These are phyloP conservation scores for Sodiomyces alkalinus DNA, from an alignment of 2,329 filamentous ascomycete species.

Conservation along the genomic window DNA sequence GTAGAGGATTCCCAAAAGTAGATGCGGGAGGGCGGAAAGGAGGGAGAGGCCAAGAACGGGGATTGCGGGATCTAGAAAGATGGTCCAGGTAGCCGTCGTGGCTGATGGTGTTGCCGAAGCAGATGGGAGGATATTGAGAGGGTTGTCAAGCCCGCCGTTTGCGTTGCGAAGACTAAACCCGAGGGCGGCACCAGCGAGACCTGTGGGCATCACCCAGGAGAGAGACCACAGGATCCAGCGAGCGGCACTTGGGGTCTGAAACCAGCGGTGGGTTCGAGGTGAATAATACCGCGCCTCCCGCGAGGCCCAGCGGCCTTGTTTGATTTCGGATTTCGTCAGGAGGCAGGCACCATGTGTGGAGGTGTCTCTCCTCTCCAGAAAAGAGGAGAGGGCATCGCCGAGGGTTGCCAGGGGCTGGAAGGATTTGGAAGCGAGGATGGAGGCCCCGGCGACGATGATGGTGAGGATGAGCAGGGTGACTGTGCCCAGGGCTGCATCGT, in stretches of 20 bases:
- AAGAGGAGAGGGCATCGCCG: conserved; percentile 35
- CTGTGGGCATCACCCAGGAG: conserved; percentile 22
- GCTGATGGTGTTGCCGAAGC: conserved; percentile 24
- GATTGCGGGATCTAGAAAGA: conserved; percentile 8
- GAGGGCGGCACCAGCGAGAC: conserved; percentile 23
- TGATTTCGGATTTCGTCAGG: conserved; percentile 29
- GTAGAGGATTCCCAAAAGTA: conserved; percentile 32
- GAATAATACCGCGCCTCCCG: conserved; percentile 27
- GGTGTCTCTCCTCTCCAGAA: conserved; percentile 28
- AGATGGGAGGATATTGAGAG: conserved; percentile 7
- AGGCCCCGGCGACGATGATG: conserved; percentile 17
- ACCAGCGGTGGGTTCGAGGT: conserved; percentile 26
- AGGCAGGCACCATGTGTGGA: conserved; percentile 28
- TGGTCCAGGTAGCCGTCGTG: too few species aligned
- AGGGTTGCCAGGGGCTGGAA: conserved; percentile 31
- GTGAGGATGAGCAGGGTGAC: conserved; percentile 26
- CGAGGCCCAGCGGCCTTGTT: conserved; percentile 24
- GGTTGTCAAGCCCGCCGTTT: not conserved
- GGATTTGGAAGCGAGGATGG: conserved; percentile 13
- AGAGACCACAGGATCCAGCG: conserved; percentile 26
- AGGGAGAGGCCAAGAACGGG: conserved; percentile 25
- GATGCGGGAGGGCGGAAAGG: conserved; percentile 30
- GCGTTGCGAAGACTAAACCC: conserved; percentile 4
- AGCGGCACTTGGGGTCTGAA: conserved; percentile 22
- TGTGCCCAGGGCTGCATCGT: conserved; percentile 25